Evolutionary conservation across 1,139 yeast genomes (phyloP).

Genomic region (Kurtzmaniella natalensis): DNA sequence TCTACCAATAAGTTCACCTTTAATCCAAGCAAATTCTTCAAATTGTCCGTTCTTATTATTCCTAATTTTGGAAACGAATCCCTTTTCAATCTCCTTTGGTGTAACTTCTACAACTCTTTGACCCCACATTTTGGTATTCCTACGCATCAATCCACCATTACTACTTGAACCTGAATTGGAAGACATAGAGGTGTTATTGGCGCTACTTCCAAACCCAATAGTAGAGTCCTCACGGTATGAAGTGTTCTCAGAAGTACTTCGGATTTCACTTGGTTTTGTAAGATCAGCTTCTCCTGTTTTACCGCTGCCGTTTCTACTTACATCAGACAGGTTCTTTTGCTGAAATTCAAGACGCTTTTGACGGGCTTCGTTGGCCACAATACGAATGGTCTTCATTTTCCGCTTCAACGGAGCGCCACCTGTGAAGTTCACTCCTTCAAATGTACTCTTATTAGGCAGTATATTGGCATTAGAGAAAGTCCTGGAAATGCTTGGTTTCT

Average conservation of each 20-base stretch:
- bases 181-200: neutral
- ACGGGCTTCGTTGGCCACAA: conserved; percentile 87
- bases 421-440: neutral
- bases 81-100: conserved; percentile 58
- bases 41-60: conserved; percentile 59
- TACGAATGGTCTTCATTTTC: conserved; percentile 77
- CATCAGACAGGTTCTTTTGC: conserved; percentile 11
- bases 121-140: conserved; percentile 98
- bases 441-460: conserved; percentile 24
- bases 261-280: neutral
- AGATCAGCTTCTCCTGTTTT: neutral
- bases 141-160: conserved; percentile 48
- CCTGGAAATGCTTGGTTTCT: conserved; percentile 39
- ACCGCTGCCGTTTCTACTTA: conserved; percentile 4
- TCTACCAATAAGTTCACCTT: conserved; percentile 93
- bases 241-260: conserved; percentile 1
- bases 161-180: conserved; percentile 1
- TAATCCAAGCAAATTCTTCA: conserved; percentile 94
- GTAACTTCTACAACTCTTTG: conserved; percentile 89
- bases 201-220: conserved; percentile 1
- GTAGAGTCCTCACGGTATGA: no score
- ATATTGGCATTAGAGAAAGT: conserved; percentile 47
- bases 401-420: conserved; percentile 22
- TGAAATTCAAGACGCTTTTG: conserved; percentile 43
- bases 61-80: conserved; percentile 55